These are phyloP conservation scores for Crucihimalaya himalaica DNA, from an alignment of 345 rosid genomes.

Conservation along the genomic window DNA sequence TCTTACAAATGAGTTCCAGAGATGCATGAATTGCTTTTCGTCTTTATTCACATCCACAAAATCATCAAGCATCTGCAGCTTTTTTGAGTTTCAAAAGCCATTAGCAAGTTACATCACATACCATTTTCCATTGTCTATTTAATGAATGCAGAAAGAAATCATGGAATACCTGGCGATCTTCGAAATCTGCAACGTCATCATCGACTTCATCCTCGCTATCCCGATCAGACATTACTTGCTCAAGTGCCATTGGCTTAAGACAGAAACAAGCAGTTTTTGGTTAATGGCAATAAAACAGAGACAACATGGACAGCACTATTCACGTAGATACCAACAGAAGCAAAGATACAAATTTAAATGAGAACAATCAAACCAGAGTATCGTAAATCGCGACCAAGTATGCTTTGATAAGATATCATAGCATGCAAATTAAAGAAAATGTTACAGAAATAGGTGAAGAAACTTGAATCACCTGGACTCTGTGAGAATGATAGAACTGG, in stretches of 20 bases:
- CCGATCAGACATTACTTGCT: slow-evolving; percentile 79
- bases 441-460: background rate
- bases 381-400: background rate
- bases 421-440: background rate
- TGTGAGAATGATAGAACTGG: slow-evolving; percentile 94
- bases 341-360: background rate
- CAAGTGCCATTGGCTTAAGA: slow-evolving; percentile 72
- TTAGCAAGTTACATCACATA: slow-evolving; percentile 18
- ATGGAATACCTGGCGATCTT: slow-evolving; percentile 80
- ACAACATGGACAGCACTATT: background rate
- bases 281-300: slow-evolving; percentile 14
- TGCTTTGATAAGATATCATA: slow-evolving; percentile 4
- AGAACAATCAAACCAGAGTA: slow-evolving; percentile 7
- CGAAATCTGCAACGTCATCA: slow-evolving; percentile 75
- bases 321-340: background rate
- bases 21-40: slow-evolving; percentile 87
- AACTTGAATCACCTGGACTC: slow-evolving; percentile 74
- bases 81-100: slow-evolving; percentile 20
- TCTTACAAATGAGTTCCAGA: slow-evolving; percentile 94
- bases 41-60: slow-evolving; percentile 86
- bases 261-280: slow-evolving; percentile 28
- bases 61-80: slow-evolving; percentile 94
- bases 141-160: background rate
- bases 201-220: slow-evolving; percentile 97
- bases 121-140: background rate